Evolutionary conservation across 345 rosid species (phyloP).

Genomic region (Geranium rotundifolium): DNA sequence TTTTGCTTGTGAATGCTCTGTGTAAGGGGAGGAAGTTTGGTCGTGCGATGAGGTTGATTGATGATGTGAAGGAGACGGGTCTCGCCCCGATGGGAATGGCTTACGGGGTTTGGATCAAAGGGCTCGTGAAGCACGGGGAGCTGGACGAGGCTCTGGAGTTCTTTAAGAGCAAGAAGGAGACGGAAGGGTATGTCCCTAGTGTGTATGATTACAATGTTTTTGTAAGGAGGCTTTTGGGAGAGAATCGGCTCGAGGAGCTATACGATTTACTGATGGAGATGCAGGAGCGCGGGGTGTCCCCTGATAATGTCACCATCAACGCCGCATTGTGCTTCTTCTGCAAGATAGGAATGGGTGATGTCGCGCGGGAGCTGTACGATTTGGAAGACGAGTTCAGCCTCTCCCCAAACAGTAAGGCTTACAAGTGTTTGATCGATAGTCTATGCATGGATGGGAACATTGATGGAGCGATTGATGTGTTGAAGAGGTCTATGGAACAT

Average conservation of each 20-base stretch:
- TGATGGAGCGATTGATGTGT: constrained; percentile 46
- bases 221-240: constrained; percentile 41
- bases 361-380: constrained; percentile 54
- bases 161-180: constrained; percentile 34
- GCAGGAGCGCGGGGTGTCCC: constrained; percentile 39
- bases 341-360: constrained; percentile 72
- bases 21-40: constrained; percentile 33
- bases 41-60: constrained; percentile 39
- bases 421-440: constrained; percentile 53
- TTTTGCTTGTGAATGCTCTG: constrained; percentile 37
- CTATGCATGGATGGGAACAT: constrained; percentile 36
- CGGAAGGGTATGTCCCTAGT: constrained; percentile 47
- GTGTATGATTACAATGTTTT: constrained; percentile 43
- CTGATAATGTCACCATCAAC: constrained; percentile 49
- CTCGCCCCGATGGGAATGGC: constrained; percentile 31
- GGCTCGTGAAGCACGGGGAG: constrained; percentile 36
- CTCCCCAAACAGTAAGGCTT: constrained; percentile 39
- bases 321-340: constrained; percentile 69
- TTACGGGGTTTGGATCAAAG: constrained; percentile 48
- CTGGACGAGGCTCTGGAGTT: constrained; percentile 44
- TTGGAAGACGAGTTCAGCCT: constrained; percentile 46
- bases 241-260: constrained; percentile 44
- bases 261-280: constrained; percentile 61
- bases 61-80: constrained; percentile 33
- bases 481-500: constrained; percentile 35